Percentiles rank a stretch among this genome's conserved stretches.
phyloP scores from a whole-genome alignment of 2,329 filamentous ascomycete genomes.

The Penicillium sp. region DNA sequence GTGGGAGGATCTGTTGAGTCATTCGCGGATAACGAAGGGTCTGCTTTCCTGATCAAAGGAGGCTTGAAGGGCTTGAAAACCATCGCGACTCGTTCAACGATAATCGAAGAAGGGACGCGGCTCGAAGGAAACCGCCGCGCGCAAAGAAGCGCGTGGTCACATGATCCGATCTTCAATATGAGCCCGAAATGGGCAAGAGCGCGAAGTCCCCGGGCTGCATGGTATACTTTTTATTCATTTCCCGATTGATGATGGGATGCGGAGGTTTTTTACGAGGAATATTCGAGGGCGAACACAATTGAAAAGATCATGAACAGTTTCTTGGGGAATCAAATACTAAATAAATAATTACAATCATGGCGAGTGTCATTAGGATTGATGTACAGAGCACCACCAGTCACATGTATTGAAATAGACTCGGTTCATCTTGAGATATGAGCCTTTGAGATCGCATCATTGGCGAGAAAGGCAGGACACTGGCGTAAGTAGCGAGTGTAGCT shows the following conservation, averaged over 20 bases:
- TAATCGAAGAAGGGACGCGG: not conserved
- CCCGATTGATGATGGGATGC: too few relatives aligned
- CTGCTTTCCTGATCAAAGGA: constrained; percentile 36
- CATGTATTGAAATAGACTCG: too few relatives aligned
- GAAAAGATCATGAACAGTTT: not conserved
- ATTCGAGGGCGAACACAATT: not conserved
- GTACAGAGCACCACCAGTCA: constrained; percentile 1
- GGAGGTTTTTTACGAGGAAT: not conserved
- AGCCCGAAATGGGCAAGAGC: not conserved
- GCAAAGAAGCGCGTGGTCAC: constrained; percentile 17
- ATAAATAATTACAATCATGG: not conserved
- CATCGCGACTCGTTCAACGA: constrained; percentile 24
- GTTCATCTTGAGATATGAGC: constrained; percentile 6
- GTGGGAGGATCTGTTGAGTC: constrained; percentile 18
- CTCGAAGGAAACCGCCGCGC: constrained; percentile 10
- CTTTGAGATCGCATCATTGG: not conserved
- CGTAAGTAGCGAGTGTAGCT: too few relatives aligned
- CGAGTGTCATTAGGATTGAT: constrained; percentile 6
- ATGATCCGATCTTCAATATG: constrained; percentile 6
- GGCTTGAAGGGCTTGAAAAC: constrained; percentile 44
- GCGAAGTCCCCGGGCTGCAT: too few relatives aligned
- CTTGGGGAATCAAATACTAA: not conserved
- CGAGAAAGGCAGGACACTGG: not conserved
- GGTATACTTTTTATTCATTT: too few relatives aligned
- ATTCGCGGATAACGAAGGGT: not conserved